Percentiles rank a stretch among this genome's conserved stretches.
These are phyloP conservation scores for Eimeria mitis DNA, from an alignment of 169 alveolate species.

Conservation along the genomic window DNA sequence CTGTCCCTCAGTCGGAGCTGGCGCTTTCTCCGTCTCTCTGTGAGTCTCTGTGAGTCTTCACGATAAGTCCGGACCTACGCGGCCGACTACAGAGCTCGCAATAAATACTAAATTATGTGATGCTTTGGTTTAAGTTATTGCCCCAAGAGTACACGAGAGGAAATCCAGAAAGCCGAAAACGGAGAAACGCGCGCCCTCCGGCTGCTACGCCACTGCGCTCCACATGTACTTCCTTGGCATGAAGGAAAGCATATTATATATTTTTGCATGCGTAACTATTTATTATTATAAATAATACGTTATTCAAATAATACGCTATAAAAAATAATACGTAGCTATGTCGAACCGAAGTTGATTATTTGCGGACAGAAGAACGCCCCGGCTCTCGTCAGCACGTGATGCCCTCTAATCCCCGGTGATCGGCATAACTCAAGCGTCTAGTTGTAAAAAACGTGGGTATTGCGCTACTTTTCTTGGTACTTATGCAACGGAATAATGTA, in stretches of 20 bases:
- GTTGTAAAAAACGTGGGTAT: not conserved
- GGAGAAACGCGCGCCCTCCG: not conserved
- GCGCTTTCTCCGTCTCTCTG: too few species aligned
- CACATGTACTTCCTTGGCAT: not conserved
- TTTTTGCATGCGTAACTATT: too few species aligned
- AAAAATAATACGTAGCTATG: not conserved
- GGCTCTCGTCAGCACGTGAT: too few species aligned
- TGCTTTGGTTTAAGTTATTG: not conserved
- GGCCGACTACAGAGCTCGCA: not conserved
- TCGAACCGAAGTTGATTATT: not conserved
- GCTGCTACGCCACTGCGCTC: not conserved
- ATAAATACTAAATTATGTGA: not conserved
- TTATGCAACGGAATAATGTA: not conserved
- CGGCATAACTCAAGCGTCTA: not conserved
- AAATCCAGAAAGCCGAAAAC: not conserved
- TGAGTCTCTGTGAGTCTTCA: too few species aligned
- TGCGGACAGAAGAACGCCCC: not conserved
- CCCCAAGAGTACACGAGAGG: not conserved
- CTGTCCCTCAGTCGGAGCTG: not conserved
- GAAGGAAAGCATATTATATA: not conserved
- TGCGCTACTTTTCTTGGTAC: not conserved
- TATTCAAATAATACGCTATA: not conserved
- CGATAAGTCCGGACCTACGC: not conserved
- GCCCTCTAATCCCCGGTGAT: not conserved
- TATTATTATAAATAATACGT: not conserved